Percentiles rank a stretch among this genome's conserved stretches.
phyloP scores from a whole-genome alignment of 371 early-diverging fungal genomes.

The Apophysomyces ossiformis region DNA sequence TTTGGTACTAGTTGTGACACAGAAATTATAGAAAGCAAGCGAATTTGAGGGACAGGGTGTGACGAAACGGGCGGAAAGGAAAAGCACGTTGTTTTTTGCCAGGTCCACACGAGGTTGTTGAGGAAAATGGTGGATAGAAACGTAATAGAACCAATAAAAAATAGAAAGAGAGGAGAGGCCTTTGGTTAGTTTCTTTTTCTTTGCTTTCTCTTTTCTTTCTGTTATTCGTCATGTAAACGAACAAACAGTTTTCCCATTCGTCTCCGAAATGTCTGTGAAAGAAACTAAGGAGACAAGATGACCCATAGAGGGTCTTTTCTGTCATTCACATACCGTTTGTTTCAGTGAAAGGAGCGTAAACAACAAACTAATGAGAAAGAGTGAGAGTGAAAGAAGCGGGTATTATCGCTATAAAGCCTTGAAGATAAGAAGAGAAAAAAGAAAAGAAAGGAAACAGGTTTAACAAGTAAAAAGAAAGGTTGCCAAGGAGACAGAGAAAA shows the following conservation, averaged over 20 bases:
- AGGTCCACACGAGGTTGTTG: constrained; percentile 9
- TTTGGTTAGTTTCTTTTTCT: constrained; percentile 3
- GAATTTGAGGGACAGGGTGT: constrained; percentile 10
- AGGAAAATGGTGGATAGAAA: constrained; percentile 5
- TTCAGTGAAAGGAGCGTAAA: constrained; percentile 1
- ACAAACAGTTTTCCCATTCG: neutral
- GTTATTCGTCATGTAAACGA: neutral
- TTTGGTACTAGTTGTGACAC: constrained; percentile 39
- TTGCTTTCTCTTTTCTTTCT: neutral
- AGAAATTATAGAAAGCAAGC: constrained; percentile 4
- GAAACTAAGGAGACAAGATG: neutral
- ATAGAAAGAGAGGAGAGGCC: constrained; percentile 1
- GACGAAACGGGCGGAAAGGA: constrained; percentile 9
- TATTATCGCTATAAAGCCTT: neutral
- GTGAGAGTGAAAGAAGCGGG: neutral
- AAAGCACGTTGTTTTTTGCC: constrained; percentile 12
- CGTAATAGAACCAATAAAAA: neutral
- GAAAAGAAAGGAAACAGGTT: constrained; percentile 15
- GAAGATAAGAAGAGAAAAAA: constrained; percentile 15
- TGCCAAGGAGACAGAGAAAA: constrained; percentile 12
- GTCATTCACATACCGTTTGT: constrained; percentile 9
- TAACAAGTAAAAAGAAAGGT: neutral
- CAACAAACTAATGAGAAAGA: constrained; percentile 1
- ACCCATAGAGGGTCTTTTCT: neutral
- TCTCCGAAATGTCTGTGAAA: neutral